phyloP scores from a whole-genome alignment of 768 basidiomycete genomes.

The Gelatoporia subvermispora region DNA sequence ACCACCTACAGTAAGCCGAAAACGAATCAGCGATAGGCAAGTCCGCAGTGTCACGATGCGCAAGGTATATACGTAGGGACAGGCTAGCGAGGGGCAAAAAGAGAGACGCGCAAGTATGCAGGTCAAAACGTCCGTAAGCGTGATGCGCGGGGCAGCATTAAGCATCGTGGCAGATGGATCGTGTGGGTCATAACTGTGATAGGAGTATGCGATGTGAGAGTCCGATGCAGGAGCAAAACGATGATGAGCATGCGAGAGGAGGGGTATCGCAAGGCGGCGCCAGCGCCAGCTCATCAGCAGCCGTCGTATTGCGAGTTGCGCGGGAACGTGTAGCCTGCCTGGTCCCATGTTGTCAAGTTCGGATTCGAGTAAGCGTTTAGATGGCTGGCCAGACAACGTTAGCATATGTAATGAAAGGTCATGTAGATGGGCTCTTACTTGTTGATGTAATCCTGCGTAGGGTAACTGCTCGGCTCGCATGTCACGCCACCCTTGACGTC shows the following conservation, averaged over 20 bases:
- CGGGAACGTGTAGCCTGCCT: slow-evolving; percentile 73
- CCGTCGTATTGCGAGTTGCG: slow-evolving; percentile 45
- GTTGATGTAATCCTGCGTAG: slow-evolving; percentile 78
- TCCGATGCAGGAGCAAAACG: slow-evolving; percentile 3
- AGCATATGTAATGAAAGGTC: neutral
- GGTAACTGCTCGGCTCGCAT: slow-evolving; percentile 74
- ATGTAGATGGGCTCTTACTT: slow-evolving; percentile 33
- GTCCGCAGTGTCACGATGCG: too few relatives aligned
- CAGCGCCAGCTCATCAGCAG: slow-evolving; percentile 23
- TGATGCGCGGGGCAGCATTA: too few relatives aligned
- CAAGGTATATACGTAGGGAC: too few relatives aligned
- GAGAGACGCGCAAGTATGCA: too few relatives aligned
- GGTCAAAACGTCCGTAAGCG: too few relatives aligned
- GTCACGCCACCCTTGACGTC: slow-evolving; percentile 62
- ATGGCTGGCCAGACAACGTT: slow-evolving; percentile 25
- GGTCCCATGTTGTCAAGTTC: slow-evolving; percentile 82
- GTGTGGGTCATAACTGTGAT: neutral
- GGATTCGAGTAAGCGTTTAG: slow-evolving; percentile 67
- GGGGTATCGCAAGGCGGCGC: slow-evolving; percentile 17
- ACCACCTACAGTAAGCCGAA: too few relatives aligned
- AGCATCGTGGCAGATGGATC: neutral
- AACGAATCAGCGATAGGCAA: too few relatives aligned
- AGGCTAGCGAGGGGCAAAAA: too few relatives aligned
- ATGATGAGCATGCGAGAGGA: neutral
- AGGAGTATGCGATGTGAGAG: slow-evolving; percentile 5